Conservation (phyloP, 1,139 yeast species). For the Yamadazyma buinensis region DNA sequence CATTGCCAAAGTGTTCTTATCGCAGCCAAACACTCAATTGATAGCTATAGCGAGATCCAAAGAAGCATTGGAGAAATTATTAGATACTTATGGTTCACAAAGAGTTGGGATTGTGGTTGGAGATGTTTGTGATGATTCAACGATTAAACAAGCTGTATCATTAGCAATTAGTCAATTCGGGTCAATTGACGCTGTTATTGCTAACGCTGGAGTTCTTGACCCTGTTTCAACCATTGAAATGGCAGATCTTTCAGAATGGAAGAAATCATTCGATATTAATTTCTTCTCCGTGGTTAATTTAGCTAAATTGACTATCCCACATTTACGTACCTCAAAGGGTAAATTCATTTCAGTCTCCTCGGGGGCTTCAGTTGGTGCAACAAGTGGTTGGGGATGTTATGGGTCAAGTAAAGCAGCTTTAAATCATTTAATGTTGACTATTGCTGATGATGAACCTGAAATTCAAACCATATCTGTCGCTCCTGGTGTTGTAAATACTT, state of each 20-base stretch:
- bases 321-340: slow-evolving; percentile 50
- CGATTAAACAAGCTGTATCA: slow-evolving; percentile 39
- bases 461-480: slow-evolving; percentile 69
- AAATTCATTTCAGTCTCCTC: slow-evolving; percentile 74
- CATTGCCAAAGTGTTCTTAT: slow-evolving; percentile 53
- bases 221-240: slow-evolving; percentile 64
- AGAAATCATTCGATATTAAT: slow-evolving; percentile 65
- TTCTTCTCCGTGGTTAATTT: slow-evolving; percentile 71
- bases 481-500: slow-evolving; percentile 91
- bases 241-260: slow-evolving; percentile 57
- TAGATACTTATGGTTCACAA: slow-evolving; percentile 40
- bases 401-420: slow-evolving; percentile 89
- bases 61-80: slow-evolving; percentile 41
- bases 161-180: slow-evolving; percentile 54
- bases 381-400: slow-evolving; percentile 83
- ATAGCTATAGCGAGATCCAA: slow-evolving; percentile 73
- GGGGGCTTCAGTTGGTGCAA: slow-evolving; percentile 68
- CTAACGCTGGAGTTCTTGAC: slow-evolving; percentile 85
- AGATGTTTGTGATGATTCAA: slow-evolving; percentile 51
- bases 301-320: slow-evolving; percentile 55
- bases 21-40: slow-evolving; percentile 39
- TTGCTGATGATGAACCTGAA: slow-evolving; percentile 64
- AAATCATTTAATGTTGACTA: slow-evolving; percentile 64
- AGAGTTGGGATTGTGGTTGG: slow-evolving; percentile 60
- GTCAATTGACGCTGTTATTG: slow-evolving; percentile 62